Base-by-base conservation (phyloP, 805 yeast species). In the Metschnikowia rubicola region DNA sequence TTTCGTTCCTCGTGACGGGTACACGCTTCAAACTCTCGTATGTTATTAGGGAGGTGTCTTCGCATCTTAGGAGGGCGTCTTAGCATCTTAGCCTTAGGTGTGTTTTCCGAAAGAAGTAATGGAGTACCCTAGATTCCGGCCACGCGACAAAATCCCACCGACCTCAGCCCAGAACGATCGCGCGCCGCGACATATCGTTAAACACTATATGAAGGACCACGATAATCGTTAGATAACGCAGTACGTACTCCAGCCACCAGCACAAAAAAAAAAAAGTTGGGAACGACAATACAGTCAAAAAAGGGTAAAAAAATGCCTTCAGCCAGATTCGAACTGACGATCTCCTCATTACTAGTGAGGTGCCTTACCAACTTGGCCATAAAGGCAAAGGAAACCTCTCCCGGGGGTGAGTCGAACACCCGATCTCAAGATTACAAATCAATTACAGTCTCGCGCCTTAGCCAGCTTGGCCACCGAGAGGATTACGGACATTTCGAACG, bases 361-460 rank as follows among this genome's bases (percentile, higher is more conserved):
- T 52, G 54, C 54, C 54, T 51, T 53, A 48, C 54, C 53, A 51
- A 46, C 51, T 48, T 53, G 57, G 54, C 51, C 54, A 51, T 49
- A 48, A 53, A 51, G 53, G 53, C 51, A 19, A 29, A 31, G 39
- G 59, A 60, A 39, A 57, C 61, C 49, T 70, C 74, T 70, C 75
- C 74, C 65, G 74, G 74, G 75, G 74, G 75, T 68, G 75, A 71
- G 73, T 71, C 75, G 75, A 71, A 71, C 76, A 68, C 75, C 74
- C 74, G 75, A 70, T 71, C 75, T 68, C 73, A 70, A 71, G 75
- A 71, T 70, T 55, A 61, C 75, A 67, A 55, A 58, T 57, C 56
- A 62, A 64, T 71, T 71, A 71, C 75, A 70, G 76, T 71, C 76
- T 71, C 73, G 74, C 75, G 75, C 74, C 73, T 71, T 70, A 70